Conservation (phyloP, 2,329 filamentous ascomycete genomes). For the Venturia asperata region DNA sequence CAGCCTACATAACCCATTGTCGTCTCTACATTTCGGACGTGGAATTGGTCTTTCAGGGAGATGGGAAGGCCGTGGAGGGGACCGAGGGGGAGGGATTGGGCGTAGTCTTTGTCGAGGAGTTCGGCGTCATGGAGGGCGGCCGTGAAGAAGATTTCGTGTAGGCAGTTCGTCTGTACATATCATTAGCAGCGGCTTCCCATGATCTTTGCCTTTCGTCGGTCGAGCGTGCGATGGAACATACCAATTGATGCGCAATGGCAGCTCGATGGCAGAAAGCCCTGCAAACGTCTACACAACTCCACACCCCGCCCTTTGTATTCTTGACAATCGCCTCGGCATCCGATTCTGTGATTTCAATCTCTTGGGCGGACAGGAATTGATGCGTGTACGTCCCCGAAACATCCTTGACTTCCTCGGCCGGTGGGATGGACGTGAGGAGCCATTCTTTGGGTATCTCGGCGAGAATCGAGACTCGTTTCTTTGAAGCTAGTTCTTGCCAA, state of each 20-base stretch:
- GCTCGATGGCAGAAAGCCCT: constrained; percentile 52
- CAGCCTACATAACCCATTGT: constrained; percentile 57
- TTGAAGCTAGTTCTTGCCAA: constrained; percentile 46
- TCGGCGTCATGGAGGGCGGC: constrained; percentile 38
- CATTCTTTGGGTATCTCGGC: constrained; percentile 51
- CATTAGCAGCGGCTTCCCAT: background rate
- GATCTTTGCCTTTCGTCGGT: too few species aligned
- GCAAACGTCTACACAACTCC: constrained; percentile 50
- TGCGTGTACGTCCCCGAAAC: constrained; percentile 51
- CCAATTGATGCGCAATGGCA: constrained; percentile 46
- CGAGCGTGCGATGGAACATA: constrained; percentile 21
- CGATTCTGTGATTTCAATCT: constrained; percentile 56
- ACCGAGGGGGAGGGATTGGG: constrained; percentile 30
- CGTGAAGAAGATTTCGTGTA: constrained; percentile 46
- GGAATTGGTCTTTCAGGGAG: constrained; percentile 45
- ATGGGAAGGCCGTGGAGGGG: constrained; percentile 43
- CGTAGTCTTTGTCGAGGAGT: constrained; percentile 30
- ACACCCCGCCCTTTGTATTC: constrained; percentile 47
- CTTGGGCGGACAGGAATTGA: constrained; percentile 46
- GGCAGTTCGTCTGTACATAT: constrained; percentile 27
- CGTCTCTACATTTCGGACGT: constrained; percentile 42
- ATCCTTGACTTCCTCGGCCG: constrained; percentile 47
- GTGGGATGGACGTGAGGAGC: constrained; percentile 44
- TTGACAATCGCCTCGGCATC: constrained; percentile 51
- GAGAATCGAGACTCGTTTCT: constrained; percentile 49